These are phyloP conservation scores for Oryza meridionalis DNA, from an alignment of 176 grass and related monocot genomes.

Conservation along the genomic window DNA sequence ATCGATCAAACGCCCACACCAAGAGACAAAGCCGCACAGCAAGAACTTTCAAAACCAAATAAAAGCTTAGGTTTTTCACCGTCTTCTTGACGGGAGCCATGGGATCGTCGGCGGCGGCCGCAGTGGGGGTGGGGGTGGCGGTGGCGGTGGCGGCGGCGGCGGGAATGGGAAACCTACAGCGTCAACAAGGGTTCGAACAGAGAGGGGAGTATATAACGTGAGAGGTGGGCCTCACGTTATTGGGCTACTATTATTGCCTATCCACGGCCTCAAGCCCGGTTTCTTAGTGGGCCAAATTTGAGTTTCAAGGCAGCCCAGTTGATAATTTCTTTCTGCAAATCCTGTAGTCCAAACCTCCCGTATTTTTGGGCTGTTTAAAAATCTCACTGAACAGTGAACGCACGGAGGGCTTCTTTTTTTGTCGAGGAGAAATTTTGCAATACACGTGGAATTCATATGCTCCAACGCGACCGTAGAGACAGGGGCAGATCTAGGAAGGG, in stretches of 20 bases:
- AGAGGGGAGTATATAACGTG: background rate
- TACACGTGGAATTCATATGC: background rate
- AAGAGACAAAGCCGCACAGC: background rate
- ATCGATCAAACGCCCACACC: background rate
- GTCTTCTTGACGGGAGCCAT: slow-evolving; percentile 95
- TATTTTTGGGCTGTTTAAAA: background rate
- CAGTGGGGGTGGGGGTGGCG: too few species aligned
- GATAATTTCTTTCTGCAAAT: background rate
- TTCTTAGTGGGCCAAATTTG: background rate
- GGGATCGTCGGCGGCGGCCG: background rate
- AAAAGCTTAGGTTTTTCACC: slow-evolving; percentile 28
- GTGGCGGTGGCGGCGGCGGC: slow-evolving; percentile 26
- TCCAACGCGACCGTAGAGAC: too few species aligned
- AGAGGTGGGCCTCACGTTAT: background rate
- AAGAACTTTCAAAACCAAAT: background rate
- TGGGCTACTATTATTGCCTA: background rate
- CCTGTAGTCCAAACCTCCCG: background rate
- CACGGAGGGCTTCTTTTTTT: too few species aligned
- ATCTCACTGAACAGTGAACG: too few species aligned
- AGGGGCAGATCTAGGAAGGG: too few species aligned
- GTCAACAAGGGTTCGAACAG: background rate
- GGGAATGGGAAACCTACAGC: too few species aligned
- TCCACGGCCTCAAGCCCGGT: background rate
- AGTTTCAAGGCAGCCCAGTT: background rate
- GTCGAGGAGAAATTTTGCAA: background rate